These are phyloP conservation scores for Kickxella alabastrina DNA, from an alignment of 192 early-diverging fungal species.

Conservation along the genomic window DNA sequence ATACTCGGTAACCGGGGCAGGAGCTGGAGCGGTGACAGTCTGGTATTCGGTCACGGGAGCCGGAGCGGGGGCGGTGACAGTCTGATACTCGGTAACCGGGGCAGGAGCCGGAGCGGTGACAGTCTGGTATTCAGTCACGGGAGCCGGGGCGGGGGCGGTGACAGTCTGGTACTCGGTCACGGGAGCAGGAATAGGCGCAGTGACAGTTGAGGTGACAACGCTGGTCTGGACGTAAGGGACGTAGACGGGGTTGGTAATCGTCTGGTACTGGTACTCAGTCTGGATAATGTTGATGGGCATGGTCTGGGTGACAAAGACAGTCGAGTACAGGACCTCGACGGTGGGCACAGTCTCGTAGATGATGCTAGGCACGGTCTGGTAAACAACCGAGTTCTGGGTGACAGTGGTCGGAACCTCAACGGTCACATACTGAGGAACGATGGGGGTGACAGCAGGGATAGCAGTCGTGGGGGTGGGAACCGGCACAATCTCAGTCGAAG, in stretches of 20 bases:
- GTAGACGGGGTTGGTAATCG: conserved; percentile 44
- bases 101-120: conserved; percentile 3
- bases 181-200: conserved; percentile 21
- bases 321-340: conserved; percentile 22
- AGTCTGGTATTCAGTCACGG: conserved; percentile 16
- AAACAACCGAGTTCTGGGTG: conserved; percentile 16
- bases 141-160: conserved; percentile 15
- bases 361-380: conserved; percentile 36
- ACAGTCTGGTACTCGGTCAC: conserved; percentile 11
- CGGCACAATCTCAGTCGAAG: conserved; percentile 3
- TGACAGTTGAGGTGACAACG: conserved; percentile 22
- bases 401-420: conserved; percentile 29
- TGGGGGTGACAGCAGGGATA: neutral
- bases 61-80: conserved; percentile 7
- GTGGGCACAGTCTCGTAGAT: conserved; percentile 35
- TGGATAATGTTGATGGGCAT: conserved; percentile 23
- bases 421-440: conserved; percentile 7
- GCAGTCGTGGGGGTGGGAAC: neutral
- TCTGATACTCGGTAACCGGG: conserved; percentile 9
- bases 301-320: conserved; percentile 17
- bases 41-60: conserved; percentile 16
- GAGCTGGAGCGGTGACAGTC: conserved; percentile 17
- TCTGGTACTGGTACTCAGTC: conserved; percentile 42
- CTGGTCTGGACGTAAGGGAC: conserved; percentile 51
- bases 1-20: conserved; percentile 24